phyloP scores from a whole-genome alignment of 805 yeast genomes.

The Wickerhamomyces subpelliculosus region DNA sequence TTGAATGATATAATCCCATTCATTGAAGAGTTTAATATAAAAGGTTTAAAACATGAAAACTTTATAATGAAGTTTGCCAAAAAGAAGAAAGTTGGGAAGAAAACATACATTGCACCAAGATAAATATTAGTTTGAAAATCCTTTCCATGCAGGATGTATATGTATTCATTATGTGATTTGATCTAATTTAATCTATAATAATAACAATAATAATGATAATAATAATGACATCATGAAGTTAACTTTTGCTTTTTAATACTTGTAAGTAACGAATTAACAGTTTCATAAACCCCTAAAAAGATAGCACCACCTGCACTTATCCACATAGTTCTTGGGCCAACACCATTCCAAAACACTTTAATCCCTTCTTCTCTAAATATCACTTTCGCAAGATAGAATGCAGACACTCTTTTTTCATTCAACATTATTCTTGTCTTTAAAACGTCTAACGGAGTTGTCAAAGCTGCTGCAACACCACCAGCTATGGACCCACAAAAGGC shows the following conservation, averaged over 20 bases:
- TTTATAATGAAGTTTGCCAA: constrained; percentile 59
- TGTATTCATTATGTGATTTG: too few relatives aligned
- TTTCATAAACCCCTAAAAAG: constrained; percentile 89
- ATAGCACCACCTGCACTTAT: constrained; percentile 98
- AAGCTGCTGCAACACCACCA: constrained; percentile 77
- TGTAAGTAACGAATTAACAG: constrained; percentile 21
- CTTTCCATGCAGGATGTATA: too few relatives aligned
- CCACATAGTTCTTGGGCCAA: constrained; percentile 97
- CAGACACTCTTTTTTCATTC: constrained; percentile 39
- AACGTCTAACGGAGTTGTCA: constrained; percentile 76
- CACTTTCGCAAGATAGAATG: constrained; percentile 38
- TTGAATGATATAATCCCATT: constrained; percentile 59
- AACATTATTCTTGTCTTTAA: constrained; percentile 85
- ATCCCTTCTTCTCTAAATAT: constrained; percentile 70
- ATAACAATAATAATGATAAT: not conserved
- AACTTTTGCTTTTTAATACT: not conserved
- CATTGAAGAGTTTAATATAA: constrained; percentile 49
- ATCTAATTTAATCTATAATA: too few relatives aligned
- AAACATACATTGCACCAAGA: constrained; percentile 26
- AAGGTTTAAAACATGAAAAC: constrained; percentile 46
- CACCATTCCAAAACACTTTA: constrained; percentile 67
- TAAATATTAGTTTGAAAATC: too few relatives aligned
- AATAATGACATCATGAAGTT: not conserved
- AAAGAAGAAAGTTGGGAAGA: constrained; percentile 40
- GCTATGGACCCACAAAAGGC: constrained; percentile 80